phyloP scores from a whole-genome alignment of 2,329 filamentous ascomycete genomes.

The Leptographium lundbergii region DNA sequence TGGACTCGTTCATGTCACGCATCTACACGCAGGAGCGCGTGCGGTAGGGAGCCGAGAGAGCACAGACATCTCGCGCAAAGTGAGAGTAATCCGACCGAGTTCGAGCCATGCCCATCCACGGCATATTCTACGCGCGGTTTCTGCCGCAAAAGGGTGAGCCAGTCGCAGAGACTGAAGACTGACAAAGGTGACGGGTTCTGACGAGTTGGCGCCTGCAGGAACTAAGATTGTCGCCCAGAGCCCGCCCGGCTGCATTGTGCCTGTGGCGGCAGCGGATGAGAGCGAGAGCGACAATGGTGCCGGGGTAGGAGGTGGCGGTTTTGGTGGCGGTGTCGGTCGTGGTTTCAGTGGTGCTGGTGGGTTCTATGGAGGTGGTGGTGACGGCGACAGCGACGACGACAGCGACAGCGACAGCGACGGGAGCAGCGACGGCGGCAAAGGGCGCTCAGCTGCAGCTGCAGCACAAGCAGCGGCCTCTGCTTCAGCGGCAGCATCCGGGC shows the following conservation, averaged over 20 bases:
- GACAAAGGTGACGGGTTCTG: background rate
- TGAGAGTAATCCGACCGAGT: background rate
- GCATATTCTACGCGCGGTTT: constrained; percentile 60
- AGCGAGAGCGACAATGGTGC: constrained; percentile 3
- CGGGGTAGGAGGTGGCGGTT: background rate
- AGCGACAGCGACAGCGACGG: background rate
- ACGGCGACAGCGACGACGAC: background rate
- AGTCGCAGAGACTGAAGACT: background rate
- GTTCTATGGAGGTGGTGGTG: background rate
- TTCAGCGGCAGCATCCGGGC: background rate
- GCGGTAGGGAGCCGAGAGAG: background rate
- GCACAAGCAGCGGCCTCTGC: background rate
- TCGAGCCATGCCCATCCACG: constrained; percentile 44
- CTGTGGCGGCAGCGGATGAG: constrained; percentile 15
- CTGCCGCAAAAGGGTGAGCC: constrained; percentile 48
- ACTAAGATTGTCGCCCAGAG: constrained; percentile 52
- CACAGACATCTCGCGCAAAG: background rate
- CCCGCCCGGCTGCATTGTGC: constrained; percentile 49
- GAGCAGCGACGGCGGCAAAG: background rate
- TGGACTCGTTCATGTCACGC: background rate
- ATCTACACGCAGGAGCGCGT: background rate
- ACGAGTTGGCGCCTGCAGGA: constrained; percentile 24
- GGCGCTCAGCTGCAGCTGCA: background rate
- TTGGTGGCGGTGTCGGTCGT: background rate
- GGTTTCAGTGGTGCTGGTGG: background rate